phyloP scores from a whole-genome alignment of 2,329 filamentous ascomycete genomes.

The Colletotrichum australisinense region DNA sequence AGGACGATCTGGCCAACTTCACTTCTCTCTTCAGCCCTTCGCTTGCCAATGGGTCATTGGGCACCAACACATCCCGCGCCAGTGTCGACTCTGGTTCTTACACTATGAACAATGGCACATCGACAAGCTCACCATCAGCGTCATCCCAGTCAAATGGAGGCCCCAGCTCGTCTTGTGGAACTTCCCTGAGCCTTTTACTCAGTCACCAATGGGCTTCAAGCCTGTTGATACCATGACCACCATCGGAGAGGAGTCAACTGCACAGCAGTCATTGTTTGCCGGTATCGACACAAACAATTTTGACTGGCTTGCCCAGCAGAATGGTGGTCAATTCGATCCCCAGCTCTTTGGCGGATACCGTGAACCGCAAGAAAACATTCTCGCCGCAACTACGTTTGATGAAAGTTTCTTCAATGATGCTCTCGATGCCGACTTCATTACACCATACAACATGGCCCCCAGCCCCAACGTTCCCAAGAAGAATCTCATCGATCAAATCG shows the following conservation, averaged over 20 bases:
- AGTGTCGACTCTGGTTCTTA: conserved; percentile 64
- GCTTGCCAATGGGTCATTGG: conserved; percentile 52
- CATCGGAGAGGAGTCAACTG: conserved; percentile 70
- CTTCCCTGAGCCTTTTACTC: conserved; percentile 82
- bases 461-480: conserved; percentile 66
- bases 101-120: conserved; percentile 59
- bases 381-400: conserved; percentile 77
- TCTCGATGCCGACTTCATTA: conserved; percentile 83
- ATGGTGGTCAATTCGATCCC: conserved; percentile 88
- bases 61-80: conserved; percentile 55
- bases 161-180: conserved; percentile 76
- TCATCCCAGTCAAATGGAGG: conserved; percentile 71
- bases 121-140: conserved; percentile 73
- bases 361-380: conserved; percentile 85
- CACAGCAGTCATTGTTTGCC: conserved; percentile 49
- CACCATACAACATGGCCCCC: conserved; percentile 78
- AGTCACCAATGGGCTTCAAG: conserved; percentile 76
- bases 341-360: conserved; percentile 93
- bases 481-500: conserved; percentile 82
- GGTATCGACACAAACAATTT: conserved; percentile 67
- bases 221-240: conserved; percentile 71
- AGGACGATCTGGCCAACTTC: conserved; percentile 66
- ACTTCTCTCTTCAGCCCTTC: conserved; percentile 70
- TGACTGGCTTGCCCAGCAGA: conserved; percentile 83
- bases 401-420: conserved; percentile 79